Evolutionary conservation across 2,329 filamentous ascomycete genomes (phyloP).

Genomic region (Dothideomycetes sp.): DNA sequence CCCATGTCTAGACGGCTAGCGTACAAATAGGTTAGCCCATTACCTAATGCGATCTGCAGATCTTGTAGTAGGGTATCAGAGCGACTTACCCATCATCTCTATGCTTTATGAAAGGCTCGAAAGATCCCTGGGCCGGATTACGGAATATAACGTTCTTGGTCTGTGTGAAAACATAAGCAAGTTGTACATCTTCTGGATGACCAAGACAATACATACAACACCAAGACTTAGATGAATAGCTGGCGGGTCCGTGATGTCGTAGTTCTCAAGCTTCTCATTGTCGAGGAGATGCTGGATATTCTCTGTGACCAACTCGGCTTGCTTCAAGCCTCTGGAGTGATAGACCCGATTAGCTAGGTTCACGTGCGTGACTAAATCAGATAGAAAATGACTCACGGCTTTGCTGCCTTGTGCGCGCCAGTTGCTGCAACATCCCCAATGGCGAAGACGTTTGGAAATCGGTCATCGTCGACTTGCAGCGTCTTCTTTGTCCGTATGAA

Average conservation of each 20-base stretch:
- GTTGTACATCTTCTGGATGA: background rate
- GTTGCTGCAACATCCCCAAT: slow-evolving; percentile 52
- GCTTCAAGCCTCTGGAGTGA: slow-evolving; percentile 40
- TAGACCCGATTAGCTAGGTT: background rate
- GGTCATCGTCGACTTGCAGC: slow-evolving; percentile 43
- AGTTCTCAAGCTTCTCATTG: slow-evolving; percentile 4
- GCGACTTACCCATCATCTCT: slow-evolving; percentile 8
- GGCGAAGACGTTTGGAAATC: slow-evolving; percentile 44
- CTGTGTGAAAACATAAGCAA: background rate
- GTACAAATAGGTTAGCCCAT: too few species aligned
- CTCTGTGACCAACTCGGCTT: slow-evolving; percentile 41
- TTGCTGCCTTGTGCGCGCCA: slow-evolving; percentile 41
- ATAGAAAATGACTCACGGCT: slow-evolving; percentile 25
- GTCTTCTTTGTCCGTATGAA: slow-evolving; percentile 39
- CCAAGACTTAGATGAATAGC: slow-evolving; percentile 7
- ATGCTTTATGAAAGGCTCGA: slow-evolving; percentile 6
- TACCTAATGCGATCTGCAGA: too few species aligned
- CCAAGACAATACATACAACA: slow-evolving; percentile 2
- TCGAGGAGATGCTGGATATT: slow-evolving; percentile 43
- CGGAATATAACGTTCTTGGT: slow-evolving; percentile 9
- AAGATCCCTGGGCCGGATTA: slow-evolving; percentile 5
- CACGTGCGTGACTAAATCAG: background rate
- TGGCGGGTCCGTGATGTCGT: slow-evolving; percentile 3
- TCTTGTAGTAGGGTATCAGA: too few species aligned
- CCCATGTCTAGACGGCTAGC: slow-evolving; percentile 8